A percentile compares a stretch with the other conserved stretches of the same genome.
phyloP scores from a whole-genome alignment of 768 basidiomycete genomes.

The Mycena crocata region DNA sequence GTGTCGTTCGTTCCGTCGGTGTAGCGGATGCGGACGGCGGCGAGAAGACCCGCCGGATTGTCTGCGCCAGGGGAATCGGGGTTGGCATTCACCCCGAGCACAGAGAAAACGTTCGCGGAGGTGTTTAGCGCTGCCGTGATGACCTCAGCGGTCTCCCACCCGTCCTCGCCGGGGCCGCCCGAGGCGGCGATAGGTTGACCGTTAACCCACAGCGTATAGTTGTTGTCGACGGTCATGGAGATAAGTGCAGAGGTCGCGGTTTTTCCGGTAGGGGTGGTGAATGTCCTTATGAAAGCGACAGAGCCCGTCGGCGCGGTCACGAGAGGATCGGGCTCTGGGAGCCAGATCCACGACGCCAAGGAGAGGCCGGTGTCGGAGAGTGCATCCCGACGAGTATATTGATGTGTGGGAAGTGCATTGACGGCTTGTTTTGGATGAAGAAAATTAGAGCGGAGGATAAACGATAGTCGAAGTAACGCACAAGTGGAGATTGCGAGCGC shows the following conservation, averaged over 20 bases:
- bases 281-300: slow-evolving; percentile 24
- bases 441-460: not conserved
- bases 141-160: slow-evolving; percentile 9
- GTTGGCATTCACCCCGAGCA: slow-evolving; percentile 3
- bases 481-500: not conserved
- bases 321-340: slow-evolving; percentile 16
- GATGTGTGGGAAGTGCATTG: no score
- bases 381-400: no score
- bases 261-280: slow-evolving; percentile 22
- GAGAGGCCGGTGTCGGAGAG: slow-evolving; percentile 19
- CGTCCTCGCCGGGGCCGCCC: not conserved
- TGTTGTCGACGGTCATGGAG: slow-evolving; percentile 27
- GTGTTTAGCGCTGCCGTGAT: slow-evolving; percentile 21
- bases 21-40: slow-evolving; percentile 17
- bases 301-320: slow-evolving; percentile 16
- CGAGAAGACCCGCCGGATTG: slow-evolving; percentile 29
- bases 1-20: slow-evolving; percentile 18
- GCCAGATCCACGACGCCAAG: slow-evolving; percentile 31
- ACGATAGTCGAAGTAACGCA: not conserved
- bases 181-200: slow-evolving; percentile 28
- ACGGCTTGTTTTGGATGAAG: not conserved
- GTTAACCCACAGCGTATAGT: slow-evolving; percentile 29
- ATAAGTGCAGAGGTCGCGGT: slow-evolving; percentile 17
- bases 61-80: not conserved
- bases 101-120: slow-evolving; percentile 25